A percentile compares a stretch with the other conserved stretches of the same genome.
phyloP scores from a whole-genome alignment of 345 rosid species.

The Hevea brasiliensis region DNA sequence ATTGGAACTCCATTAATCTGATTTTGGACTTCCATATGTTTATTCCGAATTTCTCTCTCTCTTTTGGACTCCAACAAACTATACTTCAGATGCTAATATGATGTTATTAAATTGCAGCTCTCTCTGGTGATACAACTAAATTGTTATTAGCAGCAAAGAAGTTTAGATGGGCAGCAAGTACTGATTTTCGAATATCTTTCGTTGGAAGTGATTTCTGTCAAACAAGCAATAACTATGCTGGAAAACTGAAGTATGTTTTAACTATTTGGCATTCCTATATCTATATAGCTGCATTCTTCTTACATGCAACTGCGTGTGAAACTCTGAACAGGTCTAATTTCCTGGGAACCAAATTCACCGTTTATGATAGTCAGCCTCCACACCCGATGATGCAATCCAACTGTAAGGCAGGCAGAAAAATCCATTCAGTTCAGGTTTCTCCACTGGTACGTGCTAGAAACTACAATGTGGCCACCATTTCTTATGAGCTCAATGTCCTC shows the following conservation, averaged over 20 bases:
- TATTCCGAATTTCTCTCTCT: no score
- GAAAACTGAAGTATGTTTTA: conserved; percentile 63
- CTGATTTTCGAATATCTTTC: conserved; percentile 73
- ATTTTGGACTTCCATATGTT: neutral
- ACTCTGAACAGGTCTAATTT: conserved; percentile 74
- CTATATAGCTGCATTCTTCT: conserved; percentile 7
- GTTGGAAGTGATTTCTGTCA: conserved; percentile 62
- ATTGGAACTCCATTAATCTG: neutral
- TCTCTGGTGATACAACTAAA: conserved; percentile 73
- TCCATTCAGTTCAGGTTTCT: conserved; percentile 45
- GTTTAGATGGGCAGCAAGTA: conserved; percentile 61
- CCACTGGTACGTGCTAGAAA: conserved; percentile 39
- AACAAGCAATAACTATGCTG: conserved; percentile 56
- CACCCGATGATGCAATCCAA: conserved; percentile 31
- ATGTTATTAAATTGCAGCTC: conserved; percentile 40
- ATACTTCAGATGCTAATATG: conserved; percentile 1
- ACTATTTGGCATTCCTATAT: conserved; percentile 1
- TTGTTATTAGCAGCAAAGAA: conserved; percentile 81
- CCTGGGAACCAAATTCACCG: conserved; percentile 86
- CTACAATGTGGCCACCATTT: conserved; percentile 50
- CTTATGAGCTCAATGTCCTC: conserved; percentile 78
- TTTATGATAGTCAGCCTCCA: conserved; percentile 64
- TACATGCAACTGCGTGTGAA: conserved; percentile 16
- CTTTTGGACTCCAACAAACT: no score
- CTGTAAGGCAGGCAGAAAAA: conserved; percentile 31